These are phyloP conservation scores for Pythium apleroticum DNA, from an alignment of 352 stramenopile species.

Conservation along the genomic window DNA sequence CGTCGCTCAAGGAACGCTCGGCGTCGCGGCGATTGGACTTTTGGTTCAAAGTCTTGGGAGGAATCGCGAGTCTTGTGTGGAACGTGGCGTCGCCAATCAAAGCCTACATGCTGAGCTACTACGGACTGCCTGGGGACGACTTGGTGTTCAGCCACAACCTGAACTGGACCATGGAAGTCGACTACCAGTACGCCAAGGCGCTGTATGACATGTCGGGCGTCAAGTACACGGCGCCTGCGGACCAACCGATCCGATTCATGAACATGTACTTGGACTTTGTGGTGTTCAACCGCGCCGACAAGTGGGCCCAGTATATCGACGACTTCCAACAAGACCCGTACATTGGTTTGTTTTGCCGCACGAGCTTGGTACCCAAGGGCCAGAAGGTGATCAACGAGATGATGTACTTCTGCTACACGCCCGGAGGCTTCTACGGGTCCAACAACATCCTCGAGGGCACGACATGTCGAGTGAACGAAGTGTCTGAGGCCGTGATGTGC, in stretches of 20 bases:
- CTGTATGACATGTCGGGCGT: conserved; percentile 22
- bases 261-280: conserved; percentile 29
- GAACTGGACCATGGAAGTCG: conserved; percentile 25
- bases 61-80: conserved; percentile 13
- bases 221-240: conserved; percentile 9
- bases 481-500: conserved; percentile 23
- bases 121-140: conserved; percentile 17
- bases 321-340: conserved; percentile 25
- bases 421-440: not conserved
- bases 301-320: conserved; percentile 17
- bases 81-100: conserved; percentile 25
- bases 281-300: conserved; percentile 18
- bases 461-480: conserved; percentile 23
- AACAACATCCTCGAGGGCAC: conserved; percentile 15
- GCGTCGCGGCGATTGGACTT: not conserved
- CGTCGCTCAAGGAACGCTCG: conserved; percentile 6
- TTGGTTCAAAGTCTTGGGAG: conserved; percentile 16
- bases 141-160: conserved; percentile 21
- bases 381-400: not conserved
- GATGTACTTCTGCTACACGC: not conserved
- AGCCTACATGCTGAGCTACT: conserved; percentile 23
- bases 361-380: conserved; percentile 17
- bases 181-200: conserved; percentile 21
- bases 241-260: conserved; percentile 26
- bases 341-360: conserved; percentile 21